A percentile compares a stretch with the other conserved stretches of the same genome.
Evolutionary conservation across 306 rosid genomes (phyloP).

Genomic region (Citrullus colocynthis): DNA sequence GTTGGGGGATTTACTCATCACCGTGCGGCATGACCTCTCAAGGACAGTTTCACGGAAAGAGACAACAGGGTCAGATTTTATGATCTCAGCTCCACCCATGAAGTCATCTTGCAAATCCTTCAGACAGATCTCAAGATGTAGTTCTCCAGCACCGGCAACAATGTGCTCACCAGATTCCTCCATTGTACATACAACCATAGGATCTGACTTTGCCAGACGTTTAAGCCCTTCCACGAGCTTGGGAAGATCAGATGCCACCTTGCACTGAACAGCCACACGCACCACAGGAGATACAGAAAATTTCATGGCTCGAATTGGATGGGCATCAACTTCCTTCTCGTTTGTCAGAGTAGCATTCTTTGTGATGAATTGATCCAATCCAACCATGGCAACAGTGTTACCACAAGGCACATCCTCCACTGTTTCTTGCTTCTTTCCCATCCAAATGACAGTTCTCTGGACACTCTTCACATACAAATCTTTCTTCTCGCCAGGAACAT

Average conservation of each 20-base stretch:
- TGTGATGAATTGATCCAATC: constrained; percentile 82
- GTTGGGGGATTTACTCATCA: constrained; percentile 96
- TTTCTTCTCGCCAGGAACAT: constrained; percentile 78
- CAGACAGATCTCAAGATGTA: constrained; percentile 87
- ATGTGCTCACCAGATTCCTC: constrained; percentile 96
- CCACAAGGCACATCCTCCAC: constrained; percentile 97
- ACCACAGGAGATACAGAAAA: constrained; percentile 88
- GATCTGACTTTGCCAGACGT: constrained; percentile 83
- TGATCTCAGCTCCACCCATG: constrained; percentile 91
- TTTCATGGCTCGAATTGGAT: constrained; percentile 86
- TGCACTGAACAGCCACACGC: constrained; percentile 90
- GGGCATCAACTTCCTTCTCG: constrained; percentile 86
- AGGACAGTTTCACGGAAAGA: constrained; percentile 91
- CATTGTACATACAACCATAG: constrained; percentile 81
- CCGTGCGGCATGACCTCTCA: constrained; percentile 63
- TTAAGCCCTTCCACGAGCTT: constrained; percentile 94
- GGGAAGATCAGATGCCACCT: constrained; percentile 94
- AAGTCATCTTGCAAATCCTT: constrained; percentile 86
- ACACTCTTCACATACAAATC: constrained; percentile 76
- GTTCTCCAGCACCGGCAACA: constrained; percentile 94
- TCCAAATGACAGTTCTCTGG: constrained; percentile 96
- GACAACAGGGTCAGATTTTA: constrained; percentile 80
- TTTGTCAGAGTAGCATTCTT: constrained; percentile 92
- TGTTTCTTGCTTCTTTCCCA: constrained; percentile 91
- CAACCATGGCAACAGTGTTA: constrained; percentile 84